A percentile compares a stretch with the other conserved stretches of the same genome.
Evolutionary conservation across 805 yeast genomes (phyloP).

Genomic region (Candida ulmi): DNA sequence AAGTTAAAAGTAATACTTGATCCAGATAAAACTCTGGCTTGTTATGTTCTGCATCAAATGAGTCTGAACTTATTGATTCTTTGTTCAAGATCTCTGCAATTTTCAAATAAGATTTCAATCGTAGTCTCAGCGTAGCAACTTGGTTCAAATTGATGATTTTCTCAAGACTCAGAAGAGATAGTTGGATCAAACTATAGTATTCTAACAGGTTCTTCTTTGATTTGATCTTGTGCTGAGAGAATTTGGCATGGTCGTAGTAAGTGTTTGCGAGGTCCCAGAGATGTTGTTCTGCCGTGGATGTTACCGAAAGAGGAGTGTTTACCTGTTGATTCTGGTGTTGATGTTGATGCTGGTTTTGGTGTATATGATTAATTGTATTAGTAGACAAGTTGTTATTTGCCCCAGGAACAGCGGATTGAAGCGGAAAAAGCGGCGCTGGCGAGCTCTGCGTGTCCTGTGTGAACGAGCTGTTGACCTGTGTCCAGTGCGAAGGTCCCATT

Average conservation of each 20-base stretch:
- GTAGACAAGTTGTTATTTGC: too few species aligned
- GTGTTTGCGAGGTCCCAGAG: constrained; percentile 6
- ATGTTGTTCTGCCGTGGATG: constrained; percentile 8
- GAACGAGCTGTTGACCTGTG: neutral
- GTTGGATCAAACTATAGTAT: constrained; percentile 26
- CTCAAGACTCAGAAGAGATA: constrained; percentile 22
- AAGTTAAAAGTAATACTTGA: constrained; percentile 12
- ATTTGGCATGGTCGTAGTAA: constrained; percentile 9
- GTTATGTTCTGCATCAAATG: neutral
- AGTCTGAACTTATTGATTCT: constrained; percentile 2
- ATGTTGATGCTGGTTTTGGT: neutral
- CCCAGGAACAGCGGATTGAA: too few species aligned
- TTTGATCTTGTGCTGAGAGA: constrained; percentile 6
- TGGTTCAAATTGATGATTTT: constrained; percentile 19
- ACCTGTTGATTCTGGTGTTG: neutral
- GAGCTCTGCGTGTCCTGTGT: neutral
- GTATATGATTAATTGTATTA: too few species aligned
- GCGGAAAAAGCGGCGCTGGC: neutral
- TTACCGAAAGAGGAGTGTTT: neutral
- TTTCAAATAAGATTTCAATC: constrained; percentile 20
- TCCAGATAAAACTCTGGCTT: constrained; percentile 11
- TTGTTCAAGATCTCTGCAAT: constrained; percentile 23
- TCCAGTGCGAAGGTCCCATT: neutral
- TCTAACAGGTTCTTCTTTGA: constrained; percentile 22
- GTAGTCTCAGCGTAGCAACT: constrained; percentile 21